Base-by-base conservation (phyloP, 805 yeast species). In the Phaffomyces opuntiae region DNA sequence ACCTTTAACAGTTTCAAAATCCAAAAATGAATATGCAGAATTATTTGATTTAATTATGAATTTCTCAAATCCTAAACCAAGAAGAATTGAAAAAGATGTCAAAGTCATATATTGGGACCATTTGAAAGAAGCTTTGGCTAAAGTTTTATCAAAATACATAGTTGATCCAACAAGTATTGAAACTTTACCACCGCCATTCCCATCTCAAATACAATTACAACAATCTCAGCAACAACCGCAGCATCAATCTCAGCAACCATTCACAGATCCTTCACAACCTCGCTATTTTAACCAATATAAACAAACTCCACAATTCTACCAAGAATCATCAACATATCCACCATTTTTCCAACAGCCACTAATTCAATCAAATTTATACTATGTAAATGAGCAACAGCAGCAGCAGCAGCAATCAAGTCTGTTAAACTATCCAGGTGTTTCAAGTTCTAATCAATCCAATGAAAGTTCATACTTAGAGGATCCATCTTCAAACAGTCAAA, bases 61-160 rank as follows among this genome's bases (percentile, higher is more conserved):
- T 31, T 81, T 75, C 68, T 75, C 74, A 27, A 70, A 70, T 46
- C 88, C 88, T 2, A 69, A 78, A 51, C 88, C 88, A 6, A 65
- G 88, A 37, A 80, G 80, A 51, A 82, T 82, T 39, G 87, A 80
- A 53, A 82, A 82, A 58, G 85, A 81, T 56, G 74, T 82, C 49
- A 82, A 82, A 56, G 86, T 82, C 5, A 77, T 82, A 54, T 66
- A 68, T 25, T 82, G 88, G 88, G 55, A 59, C 19, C 68, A 71
- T 38, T 62, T 82, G 25, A 73, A 67, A 35, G 68, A 63, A 29
- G 87, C 87, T 0, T 55, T 81, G 42, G 60, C 64, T 25, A 80
- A 77, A 55, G 82, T 82, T 13, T 68, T 79, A 32, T 66, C 79
- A 32, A 82, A 82, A 60, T 82, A 82, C 34, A 56, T 56, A 7